Evolutionary conservation across 371 early-diverging fungal genomes (phyloP).

Genomic region (Mucor ambiguus): DNA sequence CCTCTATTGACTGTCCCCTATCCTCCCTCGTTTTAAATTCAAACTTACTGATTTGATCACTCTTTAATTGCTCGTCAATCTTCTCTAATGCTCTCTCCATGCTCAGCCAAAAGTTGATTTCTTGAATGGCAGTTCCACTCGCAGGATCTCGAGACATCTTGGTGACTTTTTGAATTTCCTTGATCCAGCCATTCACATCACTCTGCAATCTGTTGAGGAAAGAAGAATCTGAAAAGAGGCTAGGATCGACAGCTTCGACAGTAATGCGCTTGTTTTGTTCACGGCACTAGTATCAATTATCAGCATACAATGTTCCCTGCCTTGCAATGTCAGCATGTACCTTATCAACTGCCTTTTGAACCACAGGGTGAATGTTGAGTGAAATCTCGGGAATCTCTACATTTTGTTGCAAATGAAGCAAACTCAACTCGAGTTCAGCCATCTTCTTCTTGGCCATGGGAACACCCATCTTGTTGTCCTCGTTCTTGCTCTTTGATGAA

Average conservation of each 20-base stretch:
- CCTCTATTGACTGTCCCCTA: no score
- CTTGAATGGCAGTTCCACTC: conserved; percentile 93
- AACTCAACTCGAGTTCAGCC: conserved; percentile 95
- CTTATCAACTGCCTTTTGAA: conserved; percentile 79
- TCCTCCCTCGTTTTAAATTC: no score
- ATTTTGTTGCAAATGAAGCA: conserved; percentile 95
- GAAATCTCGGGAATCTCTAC: conserved; percentile 95
- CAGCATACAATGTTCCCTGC: not conserved
- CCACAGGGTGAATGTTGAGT: conserved; percentile 85
- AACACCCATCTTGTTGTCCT: conserved; percentile 89
- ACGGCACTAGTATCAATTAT: conserved; percentile 50
- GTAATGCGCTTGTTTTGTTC: conserved; percentile 65
- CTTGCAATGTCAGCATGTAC: conserved; percentile 23
- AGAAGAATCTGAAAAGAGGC: conserved; percentile 74
- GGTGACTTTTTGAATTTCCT: conserved; percentile 98
- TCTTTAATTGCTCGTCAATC: conserved; percentile 94
- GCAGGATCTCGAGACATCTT: conserved; percentile 92
- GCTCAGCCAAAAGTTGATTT: conserved; percentile 98
- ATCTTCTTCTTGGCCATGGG: conserved; percentile 97
- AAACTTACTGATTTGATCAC: conserved; percentile 80
- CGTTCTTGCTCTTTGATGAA: conserved; percentile 56
- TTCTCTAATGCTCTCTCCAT: conserved; percentile 94
- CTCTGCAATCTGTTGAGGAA: conserved; percentile 93
- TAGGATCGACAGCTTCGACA: conserved; percentile 73
- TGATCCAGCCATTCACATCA: conserved; percentile 98